Evolutionary conservation across 257 asterid species (phyloP).

Genomic region (Schizonepeta tenuifolia): DNA sequence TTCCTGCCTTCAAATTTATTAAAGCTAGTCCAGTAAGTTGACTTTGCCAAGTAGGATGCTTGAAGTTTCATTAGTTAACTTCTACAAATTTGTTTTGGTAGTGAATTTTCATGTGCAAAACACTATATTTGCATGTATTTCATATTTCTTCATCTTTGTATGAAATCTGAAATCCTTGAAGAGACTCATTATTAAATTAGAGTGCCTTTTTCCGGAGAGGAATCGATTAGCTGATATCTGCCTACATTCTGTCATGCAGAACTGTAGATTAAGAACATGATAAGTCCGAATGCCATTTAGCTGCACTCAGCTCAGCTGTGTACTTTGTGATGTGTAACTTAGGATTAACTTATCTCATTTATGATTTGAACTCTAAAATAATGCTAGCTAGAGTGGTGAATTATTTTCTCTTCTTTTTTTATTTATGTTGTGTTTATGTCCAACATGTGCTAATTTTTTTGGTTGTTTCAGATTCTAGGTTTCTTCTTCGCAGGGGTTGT

Average conservation of each 20-base stretch:
- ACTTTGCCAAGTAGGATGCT: slow-evolving; percentile 19
- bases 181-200: neutral
- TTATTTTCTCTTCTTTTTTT: neutral
- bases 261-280: neutral
- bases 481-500: slow-evolving; percentile 98
- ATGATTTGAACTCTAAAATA: slow-evolving; percentile 6
- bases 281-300: slow-evolving; percentile 10
- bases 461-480: slow-evolving; percentile 87
- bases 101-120: neutral
- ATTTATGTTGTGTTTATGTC: neutral
- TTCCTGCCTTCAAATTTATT: slow-evolving; percentile 84
- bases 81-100: neutral
- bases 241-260: neutral
- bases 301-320: slow-evolving; percentile 19
- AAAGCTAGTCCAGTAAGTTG: slow-evolving; percentile 97
- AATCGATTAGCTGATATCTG: neutral
- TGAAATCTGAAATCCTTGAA: slow-evolving; percentile 9
- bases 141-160: slow-evolving; percentile 8
- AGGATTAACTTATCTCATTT: slow-evolving; percentile 12
- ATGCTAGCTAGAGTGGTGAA: slow-evolving; percentile 9
- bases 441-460: slow-evolving; percentile 38
- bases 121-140: neutral
- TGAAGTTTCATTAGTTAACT: slow-evolving; percentile 1
- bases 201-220: slow-evolving; percentile 15
- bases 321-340: slow-evolving; percentile 17